These are phyloP conservation scores for Bacterosira constricta DNA, from an alignment of 108 stramenopile species.

Conservation along the genomic window DNA sequence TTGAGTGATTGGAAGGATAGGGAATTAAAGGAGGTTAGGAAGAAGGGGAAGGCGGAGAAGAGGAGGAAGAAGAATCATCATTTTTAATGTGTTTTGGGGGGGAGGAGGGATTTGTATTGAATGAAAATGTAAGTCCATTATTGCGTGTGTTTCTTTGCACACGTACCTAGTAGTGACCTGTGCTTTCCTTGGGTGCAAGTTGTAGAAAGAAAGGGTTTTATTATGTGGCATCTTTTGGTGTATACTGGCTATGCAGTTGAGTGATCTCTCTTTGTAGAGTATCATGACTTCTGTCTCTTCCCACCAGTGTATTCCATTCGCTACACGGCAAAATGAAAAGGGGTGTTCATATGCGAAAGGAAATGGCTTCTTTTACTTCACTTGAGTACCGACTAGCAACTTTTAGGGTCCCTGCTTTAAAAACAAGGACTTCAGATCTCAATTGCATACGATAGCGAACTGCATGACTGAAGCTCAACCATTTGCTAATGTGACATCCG, in stretches of 20 bases:
- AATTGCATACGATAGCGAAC: too few species aligned
- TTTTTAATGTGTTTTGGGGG: background rate
- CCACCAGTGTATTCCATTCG: conserved; percentile 8
- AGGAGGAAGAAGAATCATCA: conserved; percentile 31
- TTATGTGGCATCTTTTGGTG: background rate
- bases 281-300: background rate
- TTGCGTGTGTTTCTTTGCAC: background rate
- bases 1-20: conserved; percentile 94
- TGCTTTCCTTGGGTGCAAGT: background rate
- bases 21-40: conserved; percentile 84
- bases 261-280: background rate
- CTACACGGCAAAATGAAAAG: background rate
- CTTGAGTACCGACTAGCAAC: too few species aligned
- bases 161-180: too few species aligned
- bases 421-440: too few species aligned
- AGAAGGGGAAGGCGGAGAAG: conserved; percentile 65
- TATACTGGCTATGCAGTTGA: background rate
- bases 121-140: background rate
- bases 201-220: background rate
- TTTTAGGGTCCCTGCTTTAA: too few species aligned
- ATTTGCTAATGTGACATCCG: background rate
- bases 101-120: background rate
- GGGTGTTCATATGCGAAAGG: background rate
- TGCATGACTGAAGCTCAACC: too few species aligned
- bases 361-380: background rate